Percentiles rank a stretch among this genome's conserved stretches.
Evolutionary conservation across 805 yeast species (phyloP).

Genomic region (Candida coleopterorum): DNA sequence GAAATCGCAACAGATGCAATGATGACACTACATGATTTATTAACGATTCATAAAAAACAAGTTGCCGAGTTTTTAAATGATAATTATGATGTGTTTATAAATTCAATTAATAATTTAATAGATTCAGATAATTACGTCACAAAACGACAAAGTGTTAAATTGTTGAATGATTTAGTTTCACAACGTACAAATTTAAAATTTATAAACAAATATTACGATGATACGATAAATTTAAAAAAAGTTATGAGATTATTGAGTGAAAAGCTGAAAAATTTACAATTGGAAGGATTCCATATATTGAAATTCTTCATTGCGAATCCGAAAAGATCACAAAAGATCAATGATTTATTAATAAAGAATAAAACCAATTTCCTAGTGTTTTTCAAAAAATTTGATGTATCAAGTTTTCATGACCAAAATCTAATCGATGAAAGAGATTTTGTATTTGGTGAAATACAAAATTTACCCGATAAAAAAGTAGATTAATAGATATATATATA

Average conservation of each 20-base stretch:
- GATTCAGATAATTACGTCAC: conserved; percentile 83
- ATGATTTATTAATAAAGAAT: conserved; percentile 80
- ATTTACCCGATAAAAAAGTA: conserved; percentile 53
- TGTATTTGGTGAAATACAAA: conserved; percentile 68
- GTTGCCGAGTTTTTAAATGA: conserved; percentile 65
- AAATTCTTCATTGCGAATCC: conserved; percentile 97
- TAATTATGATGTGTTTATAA: conserved; percentile 56
- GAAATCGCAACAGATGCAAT: conserved; percentile 91
- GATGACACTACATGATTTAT: conserved; percentile 64
- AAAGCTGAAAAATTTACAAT: conserved; percentile 81
- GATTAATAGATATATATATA: conserved; percentile 1
- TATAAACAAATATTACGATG: conserved; percentile 73
- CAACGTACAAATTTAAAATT: conserved; percentile 65
- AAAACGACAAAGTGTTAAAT: conserved; percentile 80
- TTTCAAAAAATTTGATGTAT: conserved; percentile 59
- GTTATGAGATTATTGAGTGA: conserved; percentile 85
- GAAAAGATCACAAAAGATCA: conserved; percentile 70
- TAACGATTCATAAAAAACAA: conserved; percentile 63
- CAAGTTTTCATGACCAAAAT: conserved; percentile 57
- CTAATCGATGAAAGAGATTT: conserved; percentile 79
- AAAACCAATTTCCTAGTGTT: conserved; percentile 70
- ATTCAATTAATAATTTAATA: conserved; percentile 62
- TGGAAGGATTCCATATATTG: conserved; percentile 89
- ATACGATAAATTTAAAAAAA: conserved; percentile 76
- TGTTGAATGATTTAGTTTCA: conserved; percentile 67